Base-by-base conservation (phyloP, 139 green algal genomes). In the Asterochloris sp. region DNA sequence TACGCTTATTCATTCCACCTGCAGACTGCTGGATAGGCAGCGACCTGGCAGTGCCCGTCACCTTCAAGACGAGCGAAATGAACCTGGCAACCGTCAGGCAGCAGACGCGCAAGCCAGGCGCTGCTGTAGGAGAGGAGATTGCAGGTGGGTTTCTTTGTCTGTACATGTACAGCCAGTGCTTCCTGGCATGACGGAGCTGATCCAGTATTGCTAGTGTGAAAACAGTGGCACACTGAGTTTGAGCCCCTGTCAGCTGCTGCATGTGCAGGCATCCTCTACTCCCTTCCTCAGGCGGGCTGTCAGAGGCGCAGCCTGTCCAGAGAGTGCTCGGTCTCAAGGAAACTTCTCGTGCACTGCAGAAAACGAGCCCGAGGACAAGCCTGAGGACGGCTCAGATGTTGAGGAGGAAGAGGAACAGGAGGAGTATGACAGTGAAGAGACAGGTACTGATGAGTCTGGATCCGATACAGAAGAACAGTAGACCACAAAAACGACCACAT, bases 11-110 rank as follows among this genome's bases (percentile, higher is more conserved):
- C 2, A 54, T 10, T 54, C 4, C 38, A 54, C 38, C 6, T 73
- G 69, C 79, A 83, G 94, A 98, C 79, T 90, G 82, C 16, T 98
- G 95, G 90, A 88, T 98, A 47, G 95, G 95, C 74, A 89, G 77
- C 26, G 95, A 98, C 85, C 80, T 85, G 28, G 84, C 83, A 0
- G 62, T 94, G 19, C 85, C 88, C 29, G 73, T 97, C 61, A 89
- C 83, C 73, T 62, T 96, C 23, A 73, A 76, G 61, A 80, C 89
- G 74, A 67, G 67, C 12, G 85, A 86, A 66, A 62, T 64, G 66
- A 62, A n/a, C 27, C 83, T 38, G 67, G 63, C 11, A 62, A 28
- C 28, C 54, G 62, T n/a, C 13, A 76, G 75, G 68, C 81, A 62
- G 62, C 38, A 21, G 62, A 64, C 60, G 66, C 21, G 17, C 66